phyloP scores from a whole-genome alignment of 768 basidiomycete species.

The Panellus pusillus region DNA sequence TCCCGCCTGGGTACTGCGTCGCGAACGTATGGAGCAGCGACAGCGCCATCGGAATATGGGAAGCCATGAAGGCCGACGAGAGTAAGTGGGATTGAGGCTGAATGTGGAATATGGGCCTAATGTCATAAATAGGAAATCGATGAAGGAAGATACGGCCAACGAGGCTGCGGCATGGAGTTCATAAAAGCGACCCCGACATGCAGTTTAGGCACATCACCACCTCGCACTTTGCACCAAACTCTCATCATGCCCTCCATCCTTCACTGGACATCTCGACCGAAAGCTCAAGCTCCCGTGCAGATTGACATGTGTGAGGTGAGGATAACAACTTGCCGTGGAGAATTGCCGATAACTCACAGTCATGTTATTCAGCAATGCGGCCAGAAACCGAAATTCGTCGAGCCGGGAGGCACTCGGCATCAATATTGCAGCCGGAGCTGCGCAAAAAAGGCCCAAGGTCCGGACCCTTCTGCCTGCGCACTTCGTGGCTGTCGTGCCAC shows the following conservation, averaged over 20 bases:
- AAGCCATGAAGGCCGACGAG: constrained; percentile 33
- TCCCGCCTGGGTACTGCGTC: constrained; percentile 34
- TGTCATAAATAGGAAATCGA: constrained; percentile 23
- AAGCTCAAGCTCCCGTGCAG: constrained; percentile 28
- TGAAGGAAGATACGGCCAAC: constrained; percentile 25
- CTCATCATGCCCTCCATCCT: constrained; percentile 42
- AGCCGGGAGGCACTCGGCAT: constrained; percentile 52
- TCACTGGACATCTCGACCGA: constrained; percentile 38
- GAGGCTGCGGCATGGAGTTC: constrained; percentile 36
- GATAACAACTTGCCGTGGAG: constrained; percentile 27
- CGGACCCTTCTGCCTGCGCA: constrained; percentile 41
- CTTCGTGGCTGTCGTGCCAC: constrained; percentile 54
- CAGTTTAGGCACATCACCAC: constrained; percentile 16
- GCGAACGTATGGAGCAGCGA: constrained; percentile 43
- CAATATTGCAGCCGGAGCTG: constrained; percentile 64
- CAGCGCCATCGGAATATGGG: constrained; percentile 45
- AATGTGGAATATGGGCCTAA: constrained; percentile 21
- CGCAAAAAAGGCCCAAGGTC: constrained; percentile 46
- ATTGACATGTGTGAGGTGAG: constrained; percentile 51
- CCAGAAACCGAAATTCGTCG: constrained; percentile 61
- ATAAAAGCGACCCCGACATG: constrained; percentile 11
- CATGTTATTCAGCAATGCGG: constrained; percentile 49
- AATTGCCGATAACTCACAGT: neutral
- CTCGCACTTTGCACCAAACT: constrained; percentile 24
- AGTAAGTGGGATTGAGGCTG: constrained; percentile 7